Conservation (phyloP, 2,329 filamentous ascomycete genomes). For the Talaromyces islandicus region DNA sequence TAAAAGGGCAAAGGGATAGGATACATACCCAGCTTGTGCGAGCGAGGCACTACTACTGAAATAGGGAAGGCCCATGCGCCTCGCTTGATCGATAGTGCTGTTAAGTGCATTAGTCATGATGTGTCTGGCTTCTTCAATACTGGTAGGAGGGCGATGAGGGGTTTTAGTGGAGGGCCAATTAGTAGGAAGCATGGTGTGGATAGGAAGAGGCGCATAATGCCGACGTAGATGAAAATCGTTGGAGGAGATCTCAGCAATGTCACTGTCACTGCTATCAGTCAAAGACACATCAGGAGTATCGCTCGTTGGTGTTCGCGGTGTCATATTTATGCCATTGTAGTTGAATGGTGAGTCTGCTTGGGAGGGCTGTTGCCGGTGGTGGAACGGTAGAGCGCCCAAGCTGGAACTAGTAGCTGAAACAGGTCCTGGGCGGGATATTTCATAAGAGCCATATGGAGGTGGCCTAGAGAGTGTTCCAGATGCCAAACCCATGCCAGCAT, state of each 20-base stretch:
- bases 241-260: conserved; percentile 25
- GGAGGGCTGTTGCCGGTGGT: neutral
- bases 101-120: neutral
- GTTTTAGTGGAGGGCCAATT: neutral
- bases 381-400: neutral
- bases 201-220: neutral
- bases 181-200: neutral
- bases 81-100: neutral
- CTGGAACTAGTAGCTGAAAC: neutral
- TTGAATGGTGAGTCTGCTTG: neutral
- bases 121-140: neutral
- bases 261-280: conserved; percentile 23
- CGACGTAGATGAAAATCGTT: conserved; percentile 3
- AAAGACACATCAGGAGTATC: neutral
- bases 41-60: neutral
- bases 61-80: neutral
- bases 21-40: neutral
- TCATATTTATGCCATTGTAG: neutral
- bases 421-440: neutral
- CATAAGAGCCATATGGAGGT: neutral
- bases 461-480: neutral
- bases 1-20: neutral
- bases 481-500: neutral
- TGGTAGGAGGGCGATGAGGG: neutral
- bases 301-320: neutral